These are phyloP conservation scores for Pichia sp. DNA, from an alignment of 1,139 yeast genomes.

Conservation along the genomic window DNA sequence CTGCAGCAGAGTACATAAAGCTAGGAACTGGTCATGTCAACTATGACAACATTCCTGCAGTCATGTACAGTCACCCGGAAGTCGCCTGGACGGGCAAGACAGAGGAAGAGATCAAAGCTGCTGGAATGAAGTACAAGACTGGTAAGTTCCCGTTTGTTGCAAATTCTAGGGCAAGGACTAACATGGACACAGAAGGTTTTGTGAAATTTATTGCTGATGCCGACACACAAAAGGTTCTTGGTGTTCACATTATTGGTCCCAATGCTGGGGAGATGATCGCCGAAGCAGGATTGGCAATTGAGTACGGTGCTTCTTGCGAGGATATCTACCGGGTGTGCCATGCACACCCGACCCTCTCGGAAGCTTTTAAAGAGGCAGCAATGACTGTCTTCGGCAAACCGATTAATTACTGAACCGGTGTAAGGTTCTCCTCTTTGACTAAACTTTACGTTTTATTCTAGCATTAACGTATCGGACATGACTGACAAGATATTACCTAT, in stretches of 20 bases:
- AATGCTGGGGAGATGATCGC: slow-evolving; percentile 99
- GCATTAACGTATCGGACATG: no score
- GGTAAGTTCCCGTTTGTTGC: slow-evolving; percentile 99
- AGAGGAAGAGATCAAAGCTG: slow-evolving; percentile 92
- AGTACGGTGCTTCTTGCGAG: slow-evolving; percentile 98
- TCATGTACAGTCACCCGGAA: slow-evolving; percentile 98
- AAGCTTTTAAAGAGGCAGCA: slow-evolving; percentile 98
- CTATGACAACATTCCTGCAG: slow-evolving; percentile 96
- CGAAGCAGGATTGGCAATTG: slow-evolving; percentile 95
- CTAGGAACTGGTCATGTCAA: slow-evolving; percentile 96
- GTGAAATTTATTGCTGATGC: slow-evolving; percentile 95
- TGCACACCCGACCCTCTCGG: slow-evolving; percentile 97
- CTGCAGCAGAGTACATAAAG: slow-evolving; percentile 94
- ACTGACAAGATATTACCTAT: no score
- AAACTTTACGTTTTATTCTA: no score
- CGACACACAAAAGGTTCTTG: slow-evolving; percentile 93
- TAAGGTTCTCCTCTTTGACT: no score
- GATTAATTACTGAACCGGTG: slow-evolving; percentile 28
- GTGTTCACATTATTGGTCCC: slow-evolving; percentile 96
- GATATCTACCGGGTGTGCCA: slow-evolving; percentile 97
- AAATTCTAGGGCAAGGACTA: slow-evolving; percentile 98
- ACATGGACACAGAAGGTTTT: slow-evolving; percentile 93
- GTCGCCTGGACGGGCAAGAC: slow-evolving; percentile 98
- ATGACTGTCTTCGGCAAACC: slow-evolving; percentile 80
- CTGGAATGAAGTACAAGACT: slow-evolving; percentile 85